phyloP scores from a whole-genome alignment of 805 yeast genomes.

The Kuraishia cidri region DNA sequence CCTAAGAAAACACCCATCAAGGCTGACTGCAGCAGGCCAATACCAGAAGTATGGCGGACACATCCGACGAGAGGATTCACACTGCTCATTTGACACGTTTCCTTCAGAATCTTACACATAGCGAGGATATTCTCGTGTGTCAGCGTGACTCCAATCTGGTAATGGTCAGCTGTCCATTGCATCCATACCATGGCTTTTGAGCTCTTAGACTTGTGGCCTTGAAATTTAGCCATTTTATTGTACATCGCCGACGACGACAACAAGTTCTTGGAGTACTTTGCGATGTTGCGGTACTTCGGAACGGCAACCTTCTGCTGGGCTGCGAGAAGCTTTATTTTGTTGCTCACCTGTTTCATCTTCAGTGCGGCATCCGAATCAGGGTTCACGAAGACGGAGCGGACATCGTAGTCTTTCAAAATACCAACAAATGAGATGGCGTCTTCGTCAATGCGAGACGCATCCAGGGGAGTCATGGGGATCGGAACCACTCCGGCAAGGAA shows the following conservation, averaged over 20 bases:
- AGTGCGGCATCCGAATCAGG: constrained; percentile 61
- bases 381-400: constrained; percentile 68
- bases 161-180: constrained; percentile 64
- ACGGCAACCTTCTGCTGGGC: constrained; percentile 14
- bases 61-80: constrained; percentile 74
- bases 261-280: constrained; percentile 38
- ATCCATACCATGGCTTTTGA: constrained; percentile 56
- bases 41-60: constrained; percentile 73
- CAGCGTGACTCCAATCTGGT: constrained; percentile 45
- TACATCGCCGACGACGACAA: constrained; percentile 29
- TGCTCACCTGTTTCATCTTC: constrained; percentile 59
- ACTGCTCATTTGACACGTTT: constrained; percentile 78
- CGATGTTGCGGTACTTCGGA: constrained; percentile 58
- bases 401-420: constrained; percentile 62
- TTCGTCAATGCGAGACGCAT: constrained; percentile 55
- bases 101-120: constrained; percentile 82
- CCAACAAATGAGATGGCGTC: constrained; percentile 62
- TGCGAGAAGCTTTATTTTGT: constrained; percentile 40
- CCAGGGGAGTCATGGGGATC: constrained; percentile 67
- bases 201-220: constrained; percentile 16
- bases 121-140: constrained; percentile 62
- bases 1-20: constrained; percentile 83
- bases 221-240: constrained; percentile 31
- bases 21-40: constrained; percentile 85
- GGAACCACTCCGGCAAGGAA: constrained; percentile 73